Percentiles rank a stretch among this genome's conserved stretches.
Conservation (phyloP, 768 basidiomycete genomes). For the Tricholomella constricta region DNA sequence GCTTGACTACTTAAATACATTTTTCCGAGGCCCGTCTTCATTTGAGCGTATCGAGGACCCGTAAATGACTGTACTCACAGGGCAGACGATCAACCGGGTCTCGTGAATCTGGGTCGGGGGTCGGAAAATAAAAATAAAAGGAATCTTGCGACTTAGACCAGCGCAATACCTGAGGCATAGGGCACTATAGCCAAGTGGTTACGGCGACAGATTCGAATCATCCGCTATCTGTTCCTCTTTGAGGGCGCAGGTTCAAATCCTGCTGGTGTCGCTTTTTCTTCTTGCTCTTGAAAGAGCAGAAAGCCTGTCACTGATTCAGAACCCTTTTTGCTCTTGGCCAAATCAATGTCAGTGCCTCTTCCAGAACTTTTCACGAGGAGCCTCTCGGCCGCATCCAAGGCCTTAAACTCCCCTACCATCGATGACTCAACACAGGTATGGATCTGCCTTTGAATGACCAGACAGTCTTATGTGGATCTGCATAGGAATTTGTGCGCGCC, state of each 20-base stretch:
- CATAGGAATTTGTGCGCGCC: constrained; percentile 59
- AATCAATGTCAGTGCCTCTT: constrained; percentile 33
- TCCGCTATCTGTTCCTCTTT: constrained; percentile 24
- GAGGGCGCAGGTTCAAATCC: constrained; percentile 26
- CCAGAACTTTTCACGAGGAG: constrained; percentile 38
- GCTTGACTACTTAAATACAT: too few species aligned
- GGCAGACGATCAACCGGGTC: too few species aligned
- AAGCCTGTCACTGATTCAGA: neutral
- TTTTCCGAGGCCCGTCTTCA: too few species aligned
- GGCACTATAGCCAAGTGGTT: constrained; percentile 72
- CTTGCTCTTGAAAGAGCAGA: neutral
- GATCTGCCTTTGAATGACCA: neutral
- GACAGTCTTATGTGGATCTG: neutral
- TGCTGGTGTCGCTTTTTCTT: constrained; percentile 19
- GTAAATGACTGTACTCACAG: too few species aligned
- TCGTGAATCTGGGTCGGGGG: too few species aligned
- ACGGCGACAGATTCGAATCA: constrained; percentile 70
- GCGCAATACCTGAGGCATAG: constrained; percentile 63
- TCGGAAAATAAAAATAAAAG: too few species aligned
- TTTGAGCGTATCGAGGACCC: too few species aligned
- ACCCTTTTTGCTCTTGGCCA: neutral
- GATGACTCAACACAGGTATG: constrained; percentile 47
- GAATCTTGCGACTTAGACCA: too few species aligned
- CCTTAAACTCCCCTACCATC: constrained; percentile 39
- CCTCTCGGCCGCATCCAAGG: constrained; percentile 41